Percentiles rank a stretch among this genome's conserved stretches.
Evolutionary conservation across 495 filamentous ascomycete genomes (phyloP).

Genomic region (Hypoxylon fuscum): DNA sequence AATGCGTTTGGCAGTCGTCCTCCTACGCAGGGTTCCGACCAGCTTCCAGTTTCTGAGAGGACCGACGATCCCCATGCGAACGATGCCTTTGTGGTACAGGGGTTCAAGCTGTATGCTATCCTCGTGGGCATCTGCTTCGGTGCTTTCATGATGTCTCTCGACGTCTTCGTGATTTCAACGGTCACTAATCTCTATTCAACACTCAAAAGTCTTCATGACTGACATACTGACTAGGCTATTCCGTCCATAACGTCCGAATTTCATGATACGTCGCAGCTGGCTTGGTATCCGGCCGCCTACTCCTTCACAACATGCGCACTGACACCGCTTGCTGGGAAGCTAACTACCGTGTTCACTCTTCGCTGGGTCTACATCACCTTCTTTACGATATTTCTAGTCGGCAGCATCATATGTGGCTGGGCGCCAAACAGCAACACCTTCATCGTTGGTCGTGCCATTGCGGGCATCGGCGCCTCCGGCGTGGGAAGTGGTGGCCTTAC

Average conservation of each 20-base stretch:
- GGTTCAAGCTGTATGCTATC: slow-evolving; percentile 24
- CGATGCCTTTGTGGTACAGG: not conserved
- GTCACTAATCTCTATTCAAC: slow-evolving; percentile 3
- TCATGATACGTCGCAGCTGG: slow-evolving; percentile 19
- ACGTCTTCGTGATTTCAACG: slow-evolving; percentile 33
- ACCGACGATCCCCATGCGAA: not conserved
- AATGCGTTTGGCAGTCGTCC: not conserved
- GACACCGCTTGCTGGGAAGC: slow-evolving; percentile 25
- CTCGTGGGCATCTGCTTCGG: slow-evolving; percentile 26
- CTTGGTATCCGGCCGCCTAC: slow-evolving; percentile 36
- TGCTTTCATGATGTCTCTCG: slow-evolving; percentile 33
- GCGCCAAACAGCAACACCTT: slow-evolving; percentile 51
- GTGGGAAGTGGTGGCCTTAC: slow-evolving; percentile 22
- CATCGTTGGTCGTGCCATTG: slow-evolving; percentile 58
- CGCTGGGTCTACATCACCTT: slow-evolving; percentile 30
- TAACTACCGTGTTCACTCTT: slow-evolving; percentile 25
- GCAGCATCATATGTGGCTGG: slow-evolving; percentile 51
- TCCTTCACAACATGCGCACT: slow-evolving; percentile 26
- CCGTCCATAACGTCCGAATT: slow-evolving; percentile 32
- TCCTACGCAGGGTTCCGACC: not conserved
- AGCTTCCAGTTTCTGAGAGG: not conserved
- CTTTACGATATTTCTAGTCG: slow-evolving; percentile 30
- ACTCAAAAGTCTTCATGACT: not conserved
- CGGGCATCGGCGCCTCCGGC: slow-evolving; percentile 49
- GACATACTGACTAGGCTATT: slow-evolving; percentile 15